phyloP scores from a whole-genome alignment of 176 grass and related monocot species.

The Thinopyrum elongatum region DNA sequence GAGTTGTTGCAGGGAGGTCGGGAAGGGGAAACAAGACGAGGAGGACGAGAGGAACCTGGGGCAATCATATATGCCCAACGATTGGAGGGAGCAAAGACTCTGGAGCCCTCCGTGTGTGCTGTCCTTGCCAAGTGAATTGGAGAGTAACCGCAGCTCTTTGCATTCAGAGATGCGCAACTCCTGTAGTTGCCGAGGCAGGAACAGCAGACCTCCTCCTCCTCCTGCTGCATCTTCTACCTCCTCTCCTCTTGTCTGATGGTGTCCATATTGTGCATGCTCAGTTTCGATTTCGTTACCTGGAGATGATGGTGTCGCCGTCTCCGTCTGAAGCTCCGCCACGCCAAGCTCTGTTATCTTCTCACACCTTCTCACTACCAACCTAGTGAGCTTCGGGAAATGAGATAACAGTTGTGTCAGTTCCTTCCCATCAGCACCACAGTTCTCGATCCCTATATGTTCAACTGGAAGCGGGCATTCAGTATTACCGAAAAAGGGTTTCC shows the following conservation, averaged over 20 bases:
- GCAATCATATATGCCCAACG: accelerated
- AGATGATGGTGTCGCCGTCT: too few species aligned
- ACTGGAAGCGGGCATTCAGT: neutral
- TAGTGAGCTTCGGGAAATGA: neutral
- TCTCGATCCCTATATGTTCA: accelerated
- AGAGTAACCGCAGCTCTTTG: neutral
- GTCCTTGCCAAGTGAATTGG: neutral
- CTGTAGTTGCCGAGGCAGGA: neutral
- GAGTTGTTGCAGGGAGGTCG: accelerated
- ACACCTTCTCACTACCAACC: accelerated
- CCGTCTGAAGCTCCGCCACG: neutral
- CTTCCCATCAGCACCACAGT: neutral
- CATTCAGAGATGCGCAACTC: accelerated
- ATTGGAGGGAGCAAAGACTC: neutral
- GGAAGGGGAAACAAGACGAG: neutral
- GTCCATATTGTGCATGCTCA: neutral
- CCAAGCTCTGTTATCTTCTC: neutral
- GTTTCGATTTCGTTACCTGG: neutral
- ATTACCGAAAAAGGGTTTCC: too few species aligned
- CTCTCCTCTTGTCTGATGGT: neutral
- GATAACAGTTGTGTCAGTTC: neutral
- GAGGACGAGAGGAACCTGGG: neutral
- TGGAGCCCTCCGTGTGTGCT: neutral
- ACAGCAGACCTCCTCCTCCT: neutral
- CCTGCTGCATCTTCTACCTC: neutral